Conservation (phyloP, 1,284 basidiomycete genomes). For the Ustilago shanxiensis region DNA sequence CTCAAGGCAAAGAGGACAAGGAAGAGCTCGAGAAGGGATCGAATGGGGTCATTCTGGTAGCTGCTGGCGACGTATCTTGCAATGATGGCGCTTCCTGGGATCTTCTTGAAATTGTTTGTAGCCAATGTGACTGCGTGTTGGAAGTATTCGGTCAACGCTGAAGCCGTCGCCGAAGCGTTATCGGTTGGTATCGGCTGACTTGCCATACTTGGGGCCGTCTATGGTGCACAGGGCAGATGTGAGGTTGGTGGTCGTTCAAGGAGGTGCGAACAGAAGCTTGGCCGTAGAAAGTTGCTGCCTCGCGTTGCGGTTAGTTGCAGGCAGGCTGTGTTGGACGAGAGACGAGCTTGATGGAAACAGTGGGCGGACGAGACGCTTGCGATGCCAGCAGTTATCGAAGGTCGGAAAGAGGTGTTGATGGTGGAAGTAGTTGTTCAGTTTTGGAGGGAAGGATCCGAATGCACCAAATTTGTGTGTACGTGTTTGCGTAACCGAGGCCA, state of each 20-base stretch:
- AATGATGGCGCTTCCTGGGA: constrained; percentile 90
- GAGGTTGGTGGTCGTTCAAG: neutral
- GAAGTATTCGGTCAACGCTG: constrained; percentile 31
- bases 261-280: neutral
- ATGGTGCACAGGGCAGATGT: neutral
- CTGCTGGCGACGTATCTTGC: constrained; percentile 85
- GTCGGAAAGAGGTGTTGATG: neutral
- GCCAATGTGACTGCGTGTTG: constrained; percentile 23
- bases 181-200: constrained; percentile 26
- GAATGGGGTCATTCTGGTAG: constrained; percentile 85
- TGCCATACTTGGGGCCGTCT: no score
- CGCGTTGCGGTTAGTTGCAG: no score
- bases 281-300: neutral
- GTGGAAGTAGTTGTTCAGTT: neutral
- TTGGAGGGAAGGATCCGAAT: neutral
- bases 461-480: neutral
- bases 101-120: constrained; percentile 65
- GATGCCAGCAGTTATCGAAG: neutral
- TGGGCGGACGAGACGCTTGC: neutral
- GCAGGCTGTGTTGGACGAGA: neutral
- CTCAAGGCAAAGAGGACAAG: constrained; percentile 85
- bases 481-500: neutral
- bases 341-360: neutral
- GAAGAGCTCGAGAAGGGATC: constrained; percentile 90
- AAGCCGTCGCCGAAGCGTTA: constrained; percentile 9